These are phyloP conservation scores for Psophocarpus tetragonolobus DNA, from an alignment of 306 rosid genomes.

Conservation along the genomic window DNA sequence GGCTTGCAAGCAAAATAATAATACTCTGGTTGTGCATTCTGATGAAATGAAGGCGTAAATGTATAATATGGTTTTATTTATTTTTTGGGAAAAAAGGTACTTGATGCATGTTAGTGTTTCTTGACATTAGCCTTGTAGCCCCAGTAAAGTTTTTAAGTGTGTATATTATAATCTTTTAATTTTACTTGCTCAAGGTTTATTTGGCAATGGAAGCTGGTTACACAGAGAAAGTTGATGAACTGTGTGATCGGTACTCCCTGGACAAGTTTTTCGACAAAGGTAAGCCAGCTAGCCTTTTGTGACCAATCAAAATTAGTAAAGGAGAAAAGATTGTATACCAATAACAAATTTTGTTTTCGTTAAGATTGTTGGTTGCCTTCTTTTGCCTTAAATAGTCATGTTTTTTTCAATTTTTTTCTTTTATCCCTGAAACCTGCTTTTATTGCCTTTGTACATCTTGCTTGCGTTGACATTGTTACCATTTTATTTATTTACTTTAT, in stretches of 20 bases:
- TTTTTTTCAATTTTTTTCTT: neutral
- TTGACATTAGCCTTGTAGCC: neutral
- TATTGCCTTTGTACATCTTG: constrained; percentile 15
- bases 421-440: neutral
- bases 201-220: constrained; percentile 99
- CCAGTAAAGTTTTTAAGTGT: neutral
- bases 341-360: neutral
- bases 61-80: too few species aligned
- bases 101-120: neutral
- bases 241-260: constrained; percentile 78
- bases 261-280: constrained; percentile 67
- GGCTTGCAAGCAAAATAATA: neutral
- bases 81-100: neutral
- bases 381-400: constrained; percentile 18
- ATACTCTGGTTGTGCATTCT: constrained; percentile 1
- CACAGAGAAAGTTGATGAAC: constrained; percentile 84
- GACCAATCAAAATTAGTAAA: constrained; percentile 1
- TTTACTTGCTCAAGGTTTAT: constrained; percentile 61
- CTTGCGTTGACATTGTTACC: neutral
- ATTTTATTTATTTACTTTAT: neutral
- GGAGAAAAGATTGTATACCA: neutral
- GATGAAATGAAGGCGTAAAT: neutral
- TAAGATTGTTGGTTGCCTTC: constrained; percentile 24
- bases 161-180: constrained; percentile 9
- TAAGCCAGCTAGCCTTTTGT: constrained; percentile 37